Base-by-base conservation (phyloP, 2,329 filamentous ascomycete species). In the Annulohypoxylon truncatum region DNA sequence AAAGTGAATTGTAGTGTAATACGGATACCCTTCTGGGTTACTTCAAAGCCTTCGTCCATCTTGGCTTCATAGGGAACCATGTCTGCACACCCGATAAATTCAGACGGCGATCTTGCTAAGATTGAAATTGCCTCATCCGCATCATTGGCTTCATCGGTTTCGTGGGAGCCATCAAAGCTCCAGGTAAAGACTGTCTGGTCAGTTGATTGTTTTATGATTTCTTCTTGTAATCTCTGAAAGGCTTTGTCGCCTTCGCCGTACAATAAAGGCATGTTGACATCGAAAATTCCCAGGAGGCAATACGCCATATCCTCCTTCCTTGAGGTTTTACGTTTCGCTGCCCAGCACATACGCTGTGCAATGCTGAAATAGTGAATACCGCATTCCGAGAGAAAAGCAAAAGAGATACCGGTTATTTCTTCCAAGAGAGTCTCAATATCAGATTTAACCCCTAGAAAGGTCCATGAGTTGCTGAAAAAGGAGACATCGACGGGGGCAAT, bases 271-370 rank as follows among this genome's bases (percentile, higher is more conserved):
- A 77, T 73, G 33, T 74, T 71, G 1, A 76, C 63, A 33, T 74
- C 69, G 60, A 76, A 76, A 0, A 77, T 69, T 6, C 75, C 75
- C 15, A 76, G 66, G 2, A 77, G 68, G 18, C 71, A 74, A 53
- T 77, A 77, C 1, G 75, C 73, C 0, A 65, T 38, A 28, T 77
- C 75, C 53, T 77, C 73, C 3, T 65, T 44, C 2, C 74, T 70
- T 0, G 73, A 68, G 0, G 73, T 74, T 12, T 56, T 29, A 13
- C 74, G 60, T 3, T 33, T 35, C 2, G 75, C 50, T 1, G 73
- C 75, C 75, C 75, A 77, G 2, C 73, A 74, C 70, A 76, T 75
- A 18, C 70, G 67, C 58, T 74, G 69, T 0, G 72, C 70, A 6
- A 74, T 62, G 24, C 71, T 72, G 3, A 68, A 68, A 18, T 42